Percentiles rank a stretch among this genome's conserved stretches.
Conservation (phyloP, 73 alveolate species). For the Breviolum minutum region DNA sequence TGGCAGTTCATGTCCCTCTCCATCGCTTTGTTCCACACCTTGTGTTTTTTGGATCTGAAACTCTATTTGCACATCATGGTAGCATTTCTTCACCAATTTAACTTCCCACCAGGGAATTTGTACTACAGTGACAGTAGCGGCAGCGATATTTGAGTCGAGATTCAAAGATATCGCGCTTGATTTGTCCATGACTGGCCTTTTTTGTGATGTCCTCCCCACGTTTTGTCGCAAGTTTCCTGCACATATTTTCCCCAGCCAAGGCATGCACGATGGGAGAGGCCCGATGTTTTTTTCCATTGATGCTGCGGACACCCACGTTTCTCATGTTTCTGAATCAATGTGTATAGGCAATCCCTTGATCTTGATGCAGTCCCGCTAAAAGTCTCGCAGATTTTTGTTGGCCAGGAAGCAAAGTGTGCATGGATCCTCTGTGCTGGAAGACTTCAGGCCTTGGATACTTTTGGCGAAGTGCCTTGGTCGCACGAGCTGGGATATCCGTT, state of each 20-base stretch:
- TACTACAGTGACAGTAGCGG: no score
- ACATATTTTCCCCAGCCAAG: background rate
- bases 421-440: slow-evolving; percentile 82
- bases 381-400: background rate
- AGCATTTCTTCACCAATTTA: no score
- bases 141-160: background rate
- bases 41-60: no score
- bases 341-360: background rate
- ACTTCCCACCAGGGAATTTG: no score
- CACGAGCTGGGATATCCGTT: no score
- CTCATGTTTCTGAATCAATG: no score
- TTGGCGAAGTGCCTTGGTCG: slow-evolving; percentile 46
- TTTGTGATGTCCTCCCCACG: no score
- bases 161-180: background rate
- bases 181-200: no score
- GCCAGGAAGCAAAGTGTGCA: slow-evolving; percentile 64
- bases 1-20: background rate
- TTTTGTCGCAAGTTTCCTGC: no score
- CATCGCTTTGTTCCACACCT: no score
- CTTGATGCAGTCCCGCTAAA: no score
- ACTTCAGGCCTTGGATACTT: slow-evolving; percentile 67
- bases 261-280: slow-evolving; percentile 68
- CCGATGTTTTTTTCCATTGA: background rate
- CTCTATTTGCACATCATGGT: no score
- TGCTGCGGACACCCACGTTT: background rate